These are phyloP conservation scores for Claviceps paspali DNA, from an alignment of 2,329 filamentous ascomycete species.

Conservation along the genomic window DNA sequence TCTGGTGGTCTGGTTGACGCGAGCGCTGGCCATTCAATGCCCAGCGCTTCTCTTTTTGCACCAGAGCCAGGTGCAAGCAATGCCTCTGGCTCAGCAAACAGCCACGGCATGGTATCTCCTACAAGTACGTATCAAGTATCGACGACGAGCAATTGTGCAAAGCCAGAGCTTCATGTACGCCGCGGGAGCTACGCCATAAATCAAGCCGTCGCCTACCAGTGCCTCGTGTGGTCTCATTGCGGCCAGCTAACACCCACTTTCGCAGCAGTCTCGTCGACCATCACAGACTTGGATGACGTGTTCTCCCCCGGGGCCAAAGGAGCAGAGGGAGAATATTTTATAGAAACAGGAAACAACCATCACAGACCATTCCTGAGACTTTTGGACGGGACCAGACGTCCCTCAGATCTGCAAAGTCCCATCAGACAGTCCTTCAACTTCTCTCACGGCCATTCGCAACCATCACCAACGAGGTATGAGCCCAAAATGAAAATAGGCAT, in stretches of 20 bases:
- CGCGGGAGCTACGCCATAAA: not conserved
- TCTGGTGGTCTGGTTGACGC: not conserved
- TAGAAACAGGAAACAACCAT: not conserved
- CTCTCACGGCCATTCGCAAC: not conserved
- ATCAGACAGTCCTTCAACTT: slow-evolving; percentile 2
- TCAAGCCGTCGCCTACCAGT: not conserved
- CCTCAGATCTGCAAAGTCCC: slow-evolving; percentile 3
- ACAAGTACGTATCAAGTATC: not conserved
- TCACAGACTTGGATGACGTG: slow-evolving; percentile 1
- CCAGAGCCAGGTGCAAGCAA: not conserved
- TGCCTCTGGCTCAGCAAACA: not conserved
- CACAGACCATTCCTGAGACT: not conserved
- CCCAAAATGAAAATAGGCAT: not conserved
- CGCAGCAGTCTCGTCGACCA: too few relatives aligned
- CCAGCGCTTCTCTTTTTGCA: not conserved
- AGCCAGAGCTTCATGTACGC: too few relatives aligned
- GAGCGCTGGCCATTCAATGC: not conserved
- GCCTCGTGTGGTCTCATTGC: too few relatives aligned
- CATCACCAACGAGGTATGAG: slow-evolving; percentile 2
- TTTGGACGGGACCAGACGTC: not conserved
- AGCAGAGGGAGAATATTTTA: not conserved
- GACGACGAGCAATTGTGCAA: too few relatives aligned
- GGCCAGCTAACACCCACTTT: not conserved
- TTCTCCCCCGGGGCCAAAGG: not conserved
- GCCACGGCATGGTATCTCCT: not conserved